Evolutionary conservation across 2,329 filamentous ascomycete species (phyloP).

Genomic region (Helotiales sp.): DNA sequence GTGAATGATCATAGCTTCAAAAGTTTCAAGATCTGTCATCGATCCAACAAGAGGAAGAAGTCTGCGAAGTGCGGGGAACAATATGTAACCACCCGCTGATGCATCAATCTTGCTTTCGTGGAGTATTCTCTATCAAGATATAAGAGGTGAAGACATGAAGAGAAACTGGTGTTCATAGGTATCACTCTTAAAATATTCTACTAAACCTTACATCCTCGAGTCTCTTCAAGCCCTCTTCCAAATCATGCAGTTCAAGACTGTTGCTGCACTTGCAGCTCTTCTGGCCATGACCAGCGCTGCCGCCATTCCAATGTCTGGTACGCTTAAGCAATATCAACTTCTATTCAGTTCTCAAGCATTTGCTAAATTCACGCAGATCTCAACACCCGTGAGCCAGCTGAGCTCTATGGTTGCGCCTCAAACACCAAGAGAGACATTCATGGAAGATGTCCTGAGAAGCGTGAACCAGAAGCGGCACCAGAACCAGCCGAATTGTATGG

Average conservation of each 20-base stretch:
- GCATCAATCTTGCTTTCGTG: no score
- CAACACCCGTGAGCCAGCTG: background rate
- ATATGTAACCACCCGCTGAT: no score
- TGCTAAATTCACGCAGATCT: background rate
- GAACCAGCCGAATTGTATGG: background rate
- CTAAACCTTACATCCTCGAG: no score
- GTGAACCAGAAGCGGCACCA: background rate
- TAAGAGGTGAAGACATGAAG: background rate
- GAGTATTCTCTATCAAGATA: background rate
- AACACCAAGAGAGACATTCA: background rate
- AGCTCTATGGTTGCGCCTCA: background rate
- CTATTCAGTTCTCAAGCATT: background rate
- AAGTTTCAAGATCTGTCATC: no score
- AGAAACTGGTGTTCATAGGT: background rate
- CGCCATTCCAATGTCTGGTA: background rate
- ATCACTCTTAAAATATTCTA: background rate
- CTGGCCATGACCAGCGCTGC: background rate
- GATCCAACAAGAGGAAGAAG: no score
- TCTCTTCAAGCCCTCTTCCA: no score
- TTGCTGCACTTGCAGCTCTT: background rate
- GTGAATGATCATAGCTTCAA: no score
- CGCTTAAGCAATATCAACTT: conserved; percentile 14
- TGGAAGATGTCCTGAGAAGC: background rate
- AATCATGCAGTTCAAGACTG: background rate
- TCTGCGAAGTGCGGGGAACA: no score